Base-by-base conservation (phyloP, 2,329 filamentous ascomycete species). In the Penicillium occitanis region DNA sequence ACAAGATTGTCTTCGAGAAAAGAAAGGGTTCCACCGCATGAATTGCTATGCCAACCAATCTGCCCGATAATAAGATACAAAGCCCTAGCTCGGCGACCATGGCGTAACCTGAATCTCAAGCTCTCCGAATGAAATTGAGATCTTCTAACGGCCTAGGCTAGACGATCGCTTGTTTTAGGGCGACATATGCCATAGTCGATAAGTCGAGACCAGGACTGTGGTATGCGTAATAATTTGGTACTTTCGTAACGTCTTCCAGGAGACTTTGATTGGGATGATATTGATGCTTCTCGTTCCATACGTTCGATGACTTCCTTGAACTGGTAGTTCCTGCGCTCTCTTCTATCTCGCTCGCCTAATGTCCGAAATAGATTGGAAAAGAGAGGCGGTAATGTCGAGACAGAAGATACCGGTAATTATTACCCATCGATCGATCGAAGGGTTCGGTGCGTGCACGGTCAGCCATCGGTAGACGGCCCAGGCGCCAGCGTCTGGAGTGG, bases 371-470 rank as follows among this genome's bases (percentile, higher is more conserved):
- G 33, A 42, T 17, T 44, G 48, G 22, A 40, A 40, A 17, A 19
- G 33, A 28, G n/a, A 19, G 13, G 5, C 37, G 33, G 59, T 61
- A 60, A 50, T 28, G 35, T 48, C 33, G 28, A 40, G 44, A 62
- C 60, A 30, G 14, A 35, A 14, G 37, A 50, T 35, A 30, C 33
- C 51, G 33, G 61, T 33, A 53, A 55, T 44, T 55, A 22, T 37
- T 11, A 40, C 19, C 53, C 11, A 44, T 25, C 35, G 48, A 63
- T 63, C 61, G 61, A 63, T 63, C 61, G 61, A 57, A 48, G 58
- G 58, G 58, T 61, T 61, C 40, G 58, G 53, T 57, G 33, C 19
- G 58, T 55, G 61, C 61, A 63, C 61, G 61, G 61, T 25, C 61
- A 63, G 48, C 28, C 61, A 63, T 40, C 48, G 22, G 46, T 17